A percentile compares a stretch with the other conserved stretches of the same genome.
These are phyloP conservation scores for Leersia perrieri DNA, from an alignment of 176 grass and related monocot species.

Conservation along the genomic window DNA sequence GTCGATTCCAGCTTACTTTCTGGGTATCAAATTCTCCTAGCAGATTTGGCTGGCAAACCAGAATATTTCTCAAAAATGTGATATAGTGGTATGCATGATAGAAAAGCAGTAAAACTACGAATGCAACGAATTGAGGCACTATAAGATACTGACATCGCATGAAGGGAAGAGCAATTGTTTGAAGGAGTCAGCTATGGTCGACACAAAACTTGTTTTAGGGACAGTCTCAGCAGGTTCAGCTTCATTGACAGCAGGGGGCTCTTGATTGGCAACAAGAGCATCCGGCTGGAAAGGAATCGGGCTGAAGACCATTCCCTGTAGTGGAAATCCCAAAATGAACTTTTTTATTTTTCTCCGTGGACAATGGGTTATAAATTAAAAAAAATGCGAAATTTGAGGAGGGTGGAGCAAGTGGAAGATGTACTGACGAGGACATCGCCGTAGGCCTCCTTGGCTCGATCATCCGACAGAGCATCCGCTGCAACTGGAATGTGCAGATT, in stretches of 20 bases:
- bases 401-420: not conserved
- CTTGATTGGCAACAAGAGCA: slow-evolving; percentile 23
- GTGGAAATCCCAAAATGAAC: not conserved
- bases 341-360: not conserved
- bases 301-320: slow-evolving; percentile 89
- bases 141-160: slow-evolving; percentile 43
- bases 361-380: not conserved
- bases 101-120: not conserved
- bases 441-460: slow-evolving; percentile 69
- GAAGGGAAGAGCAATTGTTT: slow-evolving; percentile 61
- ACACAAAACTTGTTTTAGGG: slow-evolving; percentile 15
- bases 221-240: slow-evolving; percentile 23
- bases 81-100: not conserved
- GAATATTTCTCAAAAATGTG: not conserved
- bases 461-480: slow-evolving; percentile 62
- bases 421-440: slow-evolving; percentile 70
- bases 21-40: slow-evolving; percentile 70
- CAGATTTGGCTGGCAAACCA: slow-evolving; percentile 66
- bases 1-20: slow-evolving; percentile 69
- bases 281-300: slow-evolving; percentile 73
- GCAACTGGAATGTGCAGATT: slow-evolving; percentile 34
- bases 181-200: slow-evolving; percentile 46
- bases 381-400: not conserved
- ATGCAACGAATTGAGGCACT: not conserved
- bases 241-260: slow-evolving; percentile 36